Evolutionary conservation across 1,139 yeast genomes (phyloP), one percentile per base, ranked within the genome.

Genomic region (Taphrina confusa): DNA sequence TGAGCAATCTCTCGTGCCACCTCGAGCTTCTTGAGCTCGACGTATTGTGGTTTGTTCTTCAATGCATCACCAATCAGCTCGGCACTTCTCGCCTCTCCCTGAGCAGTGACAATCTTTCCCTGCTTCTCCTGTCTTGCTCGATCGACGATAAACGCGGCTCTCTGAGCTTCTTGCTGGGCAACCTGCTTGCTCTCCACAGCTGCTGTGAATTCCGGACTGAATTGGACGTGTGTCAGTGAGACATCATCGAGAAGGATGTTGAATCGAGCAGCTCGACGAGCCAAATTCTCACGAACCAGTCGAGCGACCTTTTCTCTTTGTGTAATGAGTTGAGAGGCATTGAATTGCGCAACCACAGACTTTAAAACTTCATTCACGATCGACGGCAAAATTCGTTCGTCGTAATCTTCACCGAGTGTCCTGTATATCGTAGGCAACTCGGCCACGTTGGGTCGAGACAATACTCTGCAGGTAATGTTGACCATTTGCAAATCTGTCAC

Each of bases 121-220:
- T 92, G 97, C 47, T 92, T 92, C 76, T 92, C 98, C 75, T 94
- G 98, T 68, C 87, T 84, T 16, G 99, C 98, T 72, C 91, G 88
- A 74, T 92, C 98, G 60, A 92, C 98, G 57, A 92, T 79, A 68
- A 91, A 94, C 0, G 97, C 97, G 12, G 98, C 97, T 73, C 96
- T 84, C 76, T 92, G 97, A 28, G 98, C 97, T 73, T 92, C 98
- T 77, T 92, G 99, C 75, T 94, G 98, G 34, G 99, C 98, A 74
- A 92, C 92, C 77, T 92, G 98, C 76, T 92, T 92, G 63, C 97
- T 96, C 76, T 92, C 99, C 58, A 92, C 99, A 1, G 99, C 98
- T 51, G 86, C 84, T 60, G 97, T 91, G 74, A 92, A 92, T 74
- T 92, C 98, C 25, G 99, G 99, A 2, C 96, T 87, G 74, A 92